Conservation (phyloP, 805 yeast species). For the Yarrowia keelungensis region DNA sequence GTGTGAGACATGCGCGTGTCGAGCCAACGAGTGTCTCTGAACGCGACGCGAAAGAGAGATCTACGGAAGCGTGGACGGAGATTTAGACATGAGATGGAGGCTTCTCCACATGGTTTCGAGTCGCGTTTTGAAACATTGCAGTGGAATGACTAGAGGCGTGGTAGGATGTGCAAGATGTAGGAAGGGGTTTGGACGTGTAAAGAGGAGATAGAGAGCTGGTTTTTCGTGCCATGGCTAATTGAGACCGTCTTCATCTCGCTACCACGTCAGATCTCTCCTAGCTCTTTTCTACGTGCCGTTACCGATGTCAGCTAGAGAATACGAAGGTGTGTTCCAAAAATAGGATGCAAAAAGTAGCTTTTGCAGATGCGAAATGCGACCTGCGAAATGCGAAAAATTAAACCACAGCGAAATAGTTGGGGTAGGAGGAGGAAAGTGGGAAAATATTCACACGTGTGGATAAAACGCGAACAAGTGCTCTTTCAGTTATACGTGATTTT, state of each 20-base stretch:
- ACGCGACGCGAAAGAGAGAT: constrained; percentile 2
- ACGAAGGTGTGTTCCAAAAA: too few relatives aligned
- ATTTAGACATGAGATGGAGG: background rate
- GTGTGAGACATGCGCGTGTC: background rate
- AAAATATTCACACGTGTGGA: too few relatives aligned
- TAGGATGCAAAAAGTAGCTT: too few relatives aligned
- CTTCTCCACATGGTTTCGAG: constrained; percentile 12
- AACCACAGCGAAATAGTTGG: too few relatives aligned
- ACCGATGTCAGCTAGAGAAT: too few relatives aligned
- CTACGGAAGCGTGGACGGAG: background rate
- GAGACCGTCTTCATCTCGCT: background rate
- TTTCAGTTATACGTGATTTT: too few relatives aligned
- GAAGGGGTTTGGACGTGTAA: background rate
- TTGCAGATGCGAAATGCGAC: too few relatives aligned
- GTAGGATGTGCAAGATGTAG: too few relatives aligned
- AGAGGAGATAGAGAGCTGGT: background rate
- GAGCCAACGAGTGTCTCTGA: too few relatives aligned
- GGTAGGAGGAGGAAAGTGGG: too few relatives aligned
- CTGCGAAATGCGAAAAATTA: too few relatives aligned
- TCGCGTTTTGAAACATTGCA: constrained; percentile 28
- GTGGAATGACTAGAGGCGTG: background rate
- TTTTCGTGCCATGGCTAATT: background rate
- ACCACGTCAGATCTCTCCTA: background rate
- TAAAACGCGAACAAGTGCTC: too few relatives aligned
- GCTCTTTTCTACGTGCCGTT: background rate